Conservation (phyloP, 2,329 filamentous ascomycete species). For the Malbranchea zuffiana region DNA sequence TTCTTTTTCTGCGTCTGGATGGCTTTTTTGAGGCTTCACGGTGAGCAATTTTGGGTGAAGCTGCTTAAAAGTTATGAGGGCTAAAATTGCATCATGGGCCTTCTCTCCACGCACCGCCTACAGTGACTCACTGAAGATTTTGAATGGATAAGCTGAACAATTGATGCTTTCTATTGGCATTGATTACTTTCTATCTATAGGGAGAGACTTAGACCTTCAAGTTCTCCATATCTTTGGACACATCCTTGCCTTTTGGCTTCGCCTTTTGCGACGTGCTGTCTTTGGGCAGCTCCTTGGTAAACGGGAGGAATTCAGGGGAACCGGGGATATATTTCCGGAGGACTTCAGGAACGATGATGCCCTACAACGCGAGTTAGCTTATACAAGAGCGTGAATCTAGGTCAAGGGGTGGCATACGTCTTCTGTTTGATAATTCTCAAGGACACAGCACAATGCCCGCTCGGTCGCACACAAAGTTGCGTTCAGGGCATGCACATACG, state of each 20-base stretch:
- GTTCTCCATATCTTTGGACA: constrained; percentile 32
- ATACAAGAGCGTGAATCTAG: not conserved
- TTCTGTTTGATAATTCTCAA: constrained; percentile 94
- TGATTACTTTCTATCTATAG: constrained; percentile 3
- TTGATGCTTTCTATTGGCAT: not conserved
- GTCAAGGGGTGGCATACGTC: constrained; percentile 47
- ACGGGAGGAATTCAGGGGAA: constrained; percentile 79
- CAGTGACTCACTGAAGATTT: not conserved
- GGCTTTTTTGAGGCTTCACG: constrained; percentile 2
- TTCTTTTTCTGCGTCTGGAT: not conserved
- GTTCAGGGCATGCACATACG: constrained; percentile 89
- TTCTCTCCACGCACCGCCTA: too few relatives aligned
- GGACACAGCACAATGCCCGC: constrained; percentile 80
- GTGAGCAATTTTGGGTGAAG: constrained; percentile 7
- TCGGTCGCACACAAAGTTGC: constrained; percentile 84
- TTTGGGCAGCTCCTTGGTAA: constrained; percentile 73
- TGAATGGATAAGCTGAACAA: not conserved
- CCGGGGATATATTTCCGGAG: constrained; percentile 85
- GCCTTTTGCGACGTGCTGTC: constrained; percentile 54
- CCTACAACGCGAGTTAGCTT: constrained; percentile 37
- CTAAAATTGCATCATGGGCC: too few relatives aligned
- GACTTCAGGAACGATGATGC: constrained; percentile 68
- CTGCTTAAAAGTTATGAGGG: too few relatives aligned
- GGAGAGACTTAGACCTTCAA: constrained; percentile 28
- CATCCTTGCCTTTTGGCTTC: constrained; percentile 33